These are phyloP conservation scores for Cicer chorassanicum DNA, from an alignment of 306 rosid species.

Conservation along the genomic window DNA sequence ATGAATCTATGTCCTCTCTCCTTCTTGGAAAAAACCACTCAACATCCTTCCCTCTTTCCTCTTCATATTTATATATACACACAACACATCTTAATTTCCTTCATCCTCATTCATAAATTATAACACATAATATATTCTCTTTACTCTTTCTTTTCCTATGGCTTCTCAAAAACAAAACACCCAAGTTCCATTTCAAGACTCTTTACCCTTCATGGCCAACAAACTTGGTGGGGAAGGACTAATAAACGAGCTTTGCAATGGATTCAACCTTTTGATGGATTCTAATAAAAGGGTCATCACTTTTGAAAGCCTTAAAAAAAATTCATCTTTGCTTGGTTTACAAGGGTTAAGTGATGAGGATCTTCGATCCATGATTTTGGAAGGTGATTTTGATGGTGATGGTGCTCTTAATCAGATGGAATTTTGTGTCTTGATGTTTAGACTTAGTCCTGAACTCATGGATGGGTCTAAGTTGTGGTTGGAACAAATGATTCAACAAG, in stretches of 20 bases:
- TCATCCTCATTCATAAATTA: conserved; percentile 3
- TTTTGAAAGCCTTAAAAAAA: conserved; percentile 79
- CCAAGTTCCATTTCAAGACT: conserved; percentile 64
- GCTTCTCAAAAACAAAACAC: conserved; percentile 56
- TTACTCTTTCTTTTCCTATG: conserved; percentile 41
- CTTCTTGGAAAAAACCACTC: conserved; percentile 64
- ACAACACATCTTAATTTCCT: conserved; percentile 1
- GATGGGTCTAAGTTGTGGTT: conserved; percentile 67
- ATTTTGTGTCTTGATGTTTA: conserved; percentile 88
- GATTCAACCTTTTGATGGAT: conserved; percentile 68
- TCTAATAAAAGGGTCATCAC: conserved; percentile 66
- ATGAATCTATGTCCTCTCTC: conserved; percentile 54
- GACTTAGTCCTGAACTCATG: conserved; percentile 92
- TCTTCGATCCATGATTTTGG: conserved; percentile 65
- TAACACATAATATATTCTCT: neutral
- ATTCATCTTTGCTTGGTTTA: conserved; percentile 67
- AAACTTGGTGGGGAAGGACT: conserved; percentile 86
- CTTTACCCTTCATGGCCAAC: conserved; percentile 72
- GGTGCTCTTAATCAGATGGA: conserved; percentile 85
- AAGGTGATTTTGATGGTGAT: conserved; percentile 89
- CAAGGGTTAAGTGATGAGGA: conserved; percentile 71
- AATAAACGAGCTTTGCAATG: conserved; percentile 77
- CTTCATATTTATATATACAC: conserved; percentile 37
- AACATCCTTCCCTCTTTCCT: conserved; percentile 19
- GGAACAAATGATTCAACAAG: conserved; percentile 60